phyloP scores from a whole-genome alignment of 2,329 filamentous ascomycete genomes.

The Hypoxylon sp. region DNA sequence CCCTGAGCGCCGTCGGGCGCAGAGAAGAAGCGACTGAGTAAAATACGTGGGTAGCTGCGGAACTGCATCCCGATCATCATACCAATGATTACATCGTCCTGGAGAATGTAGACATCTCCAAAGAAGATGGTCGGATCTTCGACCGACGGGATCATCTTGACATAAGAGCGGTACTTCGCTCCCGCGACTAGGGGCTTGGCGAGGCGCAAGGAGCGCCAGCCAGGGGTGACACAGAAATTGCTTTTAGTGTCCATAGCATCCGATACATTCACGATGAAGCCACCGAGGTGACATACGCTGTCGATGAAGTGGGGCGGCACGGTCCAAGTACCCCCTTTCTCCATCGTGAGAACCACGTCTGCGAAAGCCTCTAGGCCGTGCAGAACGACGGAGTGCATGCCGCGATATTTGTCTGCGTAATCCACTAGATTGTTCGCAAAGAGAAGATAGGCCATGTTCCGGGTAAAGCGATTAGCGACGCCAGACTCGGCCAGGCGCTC shows the following conservation, averaged over 20 bases:
- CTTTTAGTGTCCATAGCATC: conserved; percentile 54
- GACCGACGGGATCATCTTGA: conserved; percentile 57
- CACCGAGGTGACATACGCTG: conserved; percentile 57
- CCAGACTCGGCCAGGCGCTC: conserved; percentile 68
- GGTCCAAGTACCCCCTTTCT: conserved; percentile 56
- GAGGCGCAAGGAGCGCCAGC: conserved; percentile 56
- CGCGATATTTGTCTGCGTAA: conserved; percentile 57
- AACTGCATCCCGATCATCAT: conserved; percentile 57
- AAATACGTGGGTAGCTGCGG: conserved; percentile 55
- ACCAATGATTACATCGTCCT: conserved; percentile 55
- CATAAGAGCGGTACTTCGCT: conserved; percentile 56
- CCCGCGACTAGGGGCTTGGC: conserved; percentile 52
- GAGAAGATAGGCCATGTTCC: conserved; percentile 74
- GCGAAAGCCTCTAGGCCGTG: conserved; percentile 55
- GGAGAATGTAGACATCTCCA: conserved; percentile 58
- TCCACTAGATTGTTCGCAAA: conserved; percentile 56
- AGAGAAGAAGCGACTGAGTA: conserved; percentile 60
- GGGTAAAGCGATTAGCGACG: conserved; percentile 71
- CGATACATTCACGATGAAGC: conserved; percentile 59
- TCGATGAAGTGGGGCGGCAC: conserved; percentile 60
- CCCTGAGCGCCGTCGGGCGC: conserved; percentile 36
- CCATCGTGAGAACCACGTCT: conserved; percentile 53
- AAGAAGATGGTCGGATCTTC: conserved; percentile 50
- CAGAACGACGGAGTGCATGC: conserved; percentile 59
- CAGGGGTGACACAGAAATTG: conserved; percentile 58